A percentile compares a stretch with the other conserved stretches of the same genome.
Evolutionary conservation across 2,329 filamentous ascomycete species (phyloP).

Genomic region (Dactylellina cionopaga): DNA sequence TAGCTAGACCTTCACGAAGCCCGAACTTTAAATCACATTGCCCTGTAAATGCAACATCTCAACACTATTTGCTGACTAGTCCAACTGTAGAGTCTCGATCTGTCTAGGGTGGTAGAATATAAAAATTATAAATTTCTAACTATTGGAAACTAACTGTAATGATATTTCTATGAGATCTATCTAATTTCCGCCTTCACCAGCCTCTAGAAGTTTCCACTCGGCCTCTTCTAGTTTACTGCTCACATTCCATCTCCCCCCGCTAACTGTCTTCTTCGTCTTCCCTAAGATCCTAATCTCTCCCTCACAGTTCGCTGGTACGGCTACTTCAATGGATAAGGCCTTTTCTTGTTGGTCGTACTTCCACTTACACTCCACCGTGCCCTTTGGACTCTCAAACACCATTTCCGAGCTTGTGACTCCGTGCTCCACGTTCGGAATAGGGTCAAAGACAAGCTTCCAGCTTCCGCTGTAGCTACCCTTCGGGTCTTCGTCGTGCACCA

Average conservation of each 20-base stretch:
- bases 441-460: constrained; percentile 32
- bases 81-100: too few species aligned
- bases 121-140: too few species aligned
- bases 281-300: constrained; percentile 30
- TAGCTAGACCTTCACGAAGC: too few species aligned
- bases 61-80: too few species aligned
- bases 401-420: constrained; percentile 21
- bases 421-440: constrained; percentile 31
- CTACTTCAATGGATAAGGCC: constrained; percentile 18
- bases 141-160: too few species aligned
- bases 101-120: too few species aligned
- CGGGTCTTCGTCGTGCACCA: constrained; percentile 34
- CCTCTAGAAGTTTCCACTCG: constrained; percentile 26
- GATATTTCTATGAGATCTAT: background rate
- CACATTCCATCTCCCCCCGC: constrained; percentile 19
- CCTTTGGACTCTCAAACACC: constrained; percentile 21
- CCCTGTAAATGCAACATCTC: too few species aligned
- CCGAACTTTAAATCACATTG: too few species aligned
- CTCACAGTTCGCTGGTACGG: constrained; percentile 30
- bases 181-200: background rate
- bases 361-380: constrained; percentile 15
- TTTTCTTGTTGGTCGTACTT: constrained; percentile 1
- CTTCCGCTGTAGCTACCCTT: background rate
- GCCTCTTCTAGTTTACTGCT: constrained; percentile 9
- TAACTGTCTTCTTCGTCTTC: constrained; percentile 22